Conservation (phyloP, 1,139 yeast species). For the Yamadazyma kanchanaburiensis region DNA sequence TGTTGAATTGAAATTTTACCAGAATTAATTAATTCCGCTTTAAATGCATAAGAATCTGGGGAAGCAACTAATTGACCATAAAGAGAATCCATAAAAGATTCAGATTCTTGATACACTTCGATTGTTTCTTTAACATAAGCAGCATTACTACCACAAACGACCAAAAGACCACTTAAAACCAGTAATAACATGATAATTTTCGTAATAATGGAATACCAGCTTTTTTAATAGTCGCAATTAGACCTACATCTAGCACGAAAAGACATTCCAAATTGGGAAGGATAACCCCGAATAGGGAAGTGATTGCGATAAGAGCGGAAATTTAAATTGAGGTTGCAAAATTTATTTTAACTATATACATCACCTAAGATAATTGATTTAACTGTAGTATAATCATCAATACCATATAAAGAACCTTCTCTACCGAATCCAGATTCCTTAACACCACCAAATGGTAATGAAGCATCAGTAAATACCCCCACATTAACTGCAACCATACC, state of each 20-base stretch:
- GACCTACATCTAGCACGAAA: no score
- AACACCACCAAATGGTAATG: constrained; percentile 49
- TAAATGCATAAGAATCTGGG: constrained; percentile 4
- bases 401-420: constrained; percentile 47
- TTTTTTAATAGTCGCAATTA: no score
- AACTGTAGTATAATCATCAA: constrained; percentile 41
- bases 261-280: no score
- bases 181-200: no score
- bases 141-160: no score
- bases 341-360: constrained; percentile 19
- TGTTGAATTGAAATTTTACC: constrained; percentile 4
- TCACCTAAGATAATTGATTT: constrained; percentile 40
- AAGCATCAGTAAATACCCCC: constrained; percentile 45
- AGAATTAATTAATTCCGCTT: constrained; percentile 3
- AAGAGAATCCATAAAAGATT: constrained; percentile 16
- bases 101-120: neutral
- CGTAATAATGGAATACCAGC: no score
- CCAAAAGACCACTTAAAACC: no score
- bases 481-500: constrained; percentile 50
- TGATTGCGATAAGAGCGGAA: constrained; percentile 21
- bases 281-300: constrained; percentile 10
- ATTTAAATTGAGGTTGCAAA: constrained; percentile 2
- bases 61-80: constrained; percentile 16
- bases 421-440: constrained; percentile 49
- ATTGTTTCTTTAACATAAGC: no score